Evolutionary conservation across 139 green algal genomes (phyloP).

Genomic region (Closterium sp.): DNA sequence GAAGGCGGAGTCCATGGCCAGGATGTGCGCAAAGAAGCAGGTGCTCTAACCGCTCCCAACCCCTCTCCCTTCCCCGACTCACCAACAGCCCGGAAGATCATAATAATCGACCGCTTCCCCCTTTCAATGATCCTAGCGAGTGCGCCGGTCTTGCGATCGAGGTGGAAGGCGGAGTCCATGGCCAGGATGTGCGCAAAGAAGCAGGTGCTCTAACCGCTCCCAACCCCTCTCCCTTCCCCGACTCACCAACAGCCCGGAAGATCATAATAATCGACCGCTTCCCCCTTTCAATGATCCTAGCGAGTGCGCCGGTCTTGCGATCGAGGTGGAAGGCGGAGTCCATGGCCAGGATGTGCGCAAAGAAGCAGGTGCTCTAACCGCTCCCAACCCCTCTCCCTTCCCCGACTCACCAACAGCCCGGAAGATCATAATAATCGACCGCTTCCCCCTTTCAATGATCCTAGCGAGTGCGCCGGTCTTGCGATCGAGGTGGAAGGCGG

Average conservation of each 20-base stretch:
- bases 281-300: slow-evolving; percentile 87
- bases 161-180: slow-evolving; percentile 80
- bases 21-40: slow-evolving; percentile 81
- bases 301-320: slow-evolving; percentile 79
- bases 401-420: slow-evolving; percentile 62
- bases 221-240: no score
- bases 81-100: slow-evolving; percentile 85
- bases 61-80: background rate
- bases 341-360: slow-evolving; percentile 78
- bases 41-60: no score
- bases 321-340: slow-evolving; percentile 85
- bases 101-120: slow-evolving; percentile 82
- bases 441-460: slow-evolving; percentile 88
- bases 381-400: no score
- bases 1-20: slow-evolving; percentile 77
- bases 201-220: no score
- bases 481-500: slow-evolving; percentile 81
- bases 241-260: slow-evolving; percentile 76
- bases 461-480: slow-evolving; percentile 80
- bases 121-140: slow-evolving; percentile 87
- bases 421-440: slow-evolving; percentile 90
- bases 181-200: slow-evolving; percentile 81
- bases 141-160: slow-evolving; percentile 81
- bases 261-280: slow-evolving; percentile 85
- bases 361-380: no score